A percentile compares a stretch with the other conserved stretches of the same genome.
Conservation (phyloP, 2,329 filamentous ascomycete genomes). For the Pseudocercospora vitis region DNA sequence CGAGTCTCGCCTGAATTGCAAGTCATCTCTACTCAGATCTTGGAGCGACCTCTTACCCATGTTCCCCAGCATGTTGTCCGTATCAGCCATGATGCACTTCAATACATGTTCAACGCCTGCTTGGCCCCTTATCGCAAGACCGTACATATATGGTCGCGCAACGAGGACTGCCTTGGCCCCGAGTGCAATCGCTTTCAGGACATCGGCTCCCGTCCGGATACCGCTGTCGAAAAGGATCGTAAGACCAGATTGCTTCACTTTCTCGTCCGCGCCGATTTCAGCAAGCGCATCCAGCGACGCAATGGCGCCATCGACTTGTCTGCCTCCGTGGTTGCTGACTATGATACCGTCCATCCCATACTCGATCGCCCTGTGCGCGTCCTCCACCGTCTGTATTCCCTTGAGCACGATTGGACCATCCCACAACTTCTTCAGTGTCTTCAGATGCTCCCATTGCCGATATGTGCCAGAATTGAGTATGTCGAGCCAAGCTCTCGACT, state of each 20-base stretch:
- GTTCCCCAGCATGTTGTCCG: slow-evolving; percentile 28
- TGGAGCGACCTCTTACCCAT: slow-evolving; percentile 24
- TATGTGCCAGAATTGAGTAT: slow-evolving; percentile 37
- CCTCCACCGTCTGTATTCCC: slow-evolving; percentile 56
- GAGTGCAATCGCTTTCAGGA: slow-evolving; percentile 54
- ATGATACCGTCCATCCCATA: slow-evolving; percentile 53
- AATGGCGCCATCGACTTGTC: slow-evolving; percentile 54
- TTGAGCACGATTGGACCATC: slow-evolving; percentile 65
- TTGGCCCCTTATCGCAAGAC: slow-evolving; percentile 57
- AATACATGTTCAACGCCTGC: slow-evolving; percentile 51
- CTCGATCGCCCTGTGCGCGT: slow-evolving; percentile 49
- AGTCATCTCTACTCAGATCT: slow-evolving; percentile 25
- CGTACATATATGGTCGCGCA: slow-evolving; percentile 60
- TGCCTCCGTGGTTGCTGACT: slow-evolving; percentile 56
- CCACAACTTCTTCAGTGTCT: slow-evolving; percentile 61
- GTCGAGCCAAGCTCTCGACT: slow-evolving; percentile 40
- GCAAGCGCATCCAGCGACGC: slow-evolving; percentile 57
- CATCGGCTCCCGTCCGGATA: slow-evolving; percentile 52
- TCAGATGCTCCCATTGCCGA: slow-evolving; percentile 60
- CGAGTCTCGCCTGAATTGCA: slow-evolving; percentile 22
- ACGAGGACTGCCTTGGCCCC: slow-evolving; percentile 61
- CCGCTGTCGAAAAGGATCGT: slow-evolving; percentile 56
- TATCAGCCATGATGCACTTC: slow-evolving; percentile 28
- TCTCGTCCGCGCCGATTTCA: slow-evolving; percentile 63
- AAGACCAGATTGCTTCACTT: slow-evolving; percentile 39